Evolutionary conservation across 306 rosid species (phyloP), one percentile per base, ranked within the genome.

Genomic region (Trichosanthes cucumerina): DNA sequence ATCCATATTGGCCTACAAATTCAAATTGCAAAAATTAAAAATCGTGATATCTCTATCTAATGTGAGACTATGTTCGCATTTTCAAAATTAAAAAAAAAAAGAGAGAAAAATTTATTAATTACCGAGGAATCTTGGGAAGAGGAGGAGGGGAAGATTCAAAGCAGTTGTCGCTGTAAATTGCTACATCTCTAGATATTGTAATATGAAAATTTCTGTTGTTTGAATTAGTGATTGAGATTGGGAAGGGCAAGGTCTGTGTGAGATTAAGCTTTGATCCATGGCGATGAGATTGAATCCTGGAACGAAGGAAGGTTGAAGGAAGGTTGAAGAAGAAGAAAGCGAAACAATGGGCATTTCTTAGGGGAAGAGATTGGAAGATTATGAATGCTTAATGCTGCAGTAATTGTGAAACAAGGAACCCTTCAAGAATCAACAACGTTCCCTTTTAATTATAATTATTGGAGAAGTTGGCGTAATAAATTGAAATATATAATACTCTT

Each of bases 1-100:
- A 89, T 26, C 96, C 98, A 88, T 47, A 77, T 0, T 59, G 86
- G 88, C 91, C 98, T 89, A 89, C 71, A 69, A 16, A 24, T 15
- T 63, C 21, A 13, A 24, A 11, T 58, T 3, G 3, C 58, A 52
- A 52, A 52, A 16, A 52, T 49, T 47, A 47, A 47, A 47, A 12
- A 5, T 13, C n/a, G 3, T 12, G 4, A 14, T 14, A 49, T 47
- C 2, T 28, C 33, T 28, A 28, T 28, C 33, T 28, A 28, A 28
- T 2, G 33, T 1, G 33, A 28, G 33, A 28, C 33, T 28, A 28
- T 28, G 33, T 28, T 28, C 2, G 33, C 2, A 28, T 28, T 28
- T 28, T 28, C 33, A 28, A 28, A n/a, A n/a, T n/a, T 2, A 28
- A 2, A 28, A 28, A 28, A 2, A n/a, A n/a, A n/a, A n/a, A n/a